Evolutionary conservation across 805 yeast species (phyloP).

Genomic region (Yamadazyma endophytica): DNA sequence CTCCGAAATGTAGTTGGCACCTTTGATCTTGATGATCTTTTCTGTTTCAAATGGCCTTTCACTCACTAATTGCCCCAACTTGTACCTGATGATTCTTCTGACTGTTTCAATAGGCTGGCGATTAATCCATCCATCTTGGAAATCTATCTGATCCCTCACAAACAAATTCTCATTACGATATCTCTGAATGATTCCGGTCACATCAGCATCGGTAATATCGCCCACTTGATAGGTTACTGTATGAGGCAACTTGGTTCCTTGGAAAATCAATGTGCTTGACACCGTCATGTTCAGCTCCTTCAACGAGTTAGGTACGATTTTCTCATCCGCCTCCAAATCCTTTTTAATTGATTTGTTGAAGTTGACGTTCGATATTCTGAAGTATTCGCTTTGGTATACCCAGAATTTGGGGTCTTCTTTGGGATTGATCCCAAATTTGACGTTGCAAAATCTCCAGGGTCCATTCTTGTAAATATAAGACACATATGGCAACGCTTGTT

Average conservation of each 20-base stretch:
- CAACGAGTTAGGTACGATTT: background rate
- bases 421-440: slow-evolving; percentile 79
- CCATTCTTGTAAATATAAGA: slow-evolving; percentile 82
- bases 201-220: slow-evolving; percentile 66
- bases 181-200: slow-evolving; percentile 39
- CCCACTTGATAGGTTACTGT: slow-evolving; percentile 76
- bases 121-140: slow-evolving; percentile 78
- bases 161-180: slow-evolving; percentile 32
- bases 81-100: slow-evolving; percentile 68
- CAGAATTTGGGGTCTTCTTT: slow-evolving; percentile 49
- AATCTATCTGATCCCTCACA: slow-evolving; percentile 32
- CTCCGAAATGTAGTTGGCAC: slow-evolving; percentile 27
- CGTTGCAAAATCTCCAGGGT: slow-evolving; percentile 90
- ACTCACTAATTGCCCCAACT: slow-evolving; percentile 57
- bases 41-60: slow-evolving; percentile 42
- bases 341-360: slow-evolving; percentile 1
- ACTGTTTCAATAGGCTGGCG: slow-evolving; percentile 58
- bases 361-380: slow-evolving; percentile 44
- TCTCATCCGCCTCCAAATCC: too few relatives aligned
- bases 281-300: slow-evolving; percentile 15
- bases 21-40: slow-evolving; percentile 41
- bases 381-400: slow-evolving; percentile 79
- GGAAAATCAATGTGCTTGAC: slow-evolving; percentile 51
- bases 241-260: slow-evolving; percentile 66
- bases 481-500: slow-evolving; percentile 79